Evolutionary conservation across 148 eudicot genomes (phyloP).

Genomic region (Simmondsia chinensis): DNA sequence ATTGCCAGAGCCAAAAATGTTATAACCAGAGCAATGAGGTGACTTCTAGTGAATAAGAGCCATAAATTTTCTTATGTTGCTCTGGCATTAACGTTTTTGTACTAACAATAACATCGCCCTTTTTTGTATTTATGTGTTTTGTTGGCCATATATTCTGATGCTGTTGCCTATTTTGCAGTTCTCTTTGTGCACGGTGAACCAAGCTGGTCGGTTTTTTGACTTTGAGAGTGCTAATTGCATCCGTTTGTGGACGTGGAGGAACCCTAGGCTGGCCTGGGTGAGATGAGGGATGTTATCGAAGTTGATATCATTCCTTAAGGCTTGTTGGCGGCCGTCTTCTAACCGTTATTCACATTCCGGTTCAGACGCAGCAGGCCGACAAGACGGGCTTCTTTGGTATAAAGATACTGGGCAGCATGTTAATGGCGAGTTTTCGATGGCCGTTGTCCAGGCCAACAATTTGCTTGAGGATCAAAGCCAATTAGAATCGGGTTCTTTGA

Average conservation of each 20-base stretch:
- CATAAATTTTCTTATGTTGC: too few relatives aligned
- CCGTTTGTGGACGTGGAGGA: slow-evolving; percentile 45
- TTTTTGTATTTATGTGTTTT: too few relatives aligned
- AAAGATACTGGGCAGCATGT: slow-evolving; percentile 66
- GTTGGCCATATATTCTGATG: neutral
- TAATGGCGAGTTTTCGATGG: slow-evolving; percentile 75
- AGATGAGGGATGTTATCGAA: slow-evolving; percentile 67
- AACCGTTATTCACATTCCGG: slow-evolving; percentile 24
- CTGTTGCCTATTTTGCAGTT: slow-evolving; percentile 6
- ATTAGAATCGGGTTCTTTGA: slow-evolving; percentile 67
- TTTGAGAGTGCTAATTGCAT: slow-evolving; percentile 14
- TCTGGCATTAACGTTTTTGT: too few relatives aligned
- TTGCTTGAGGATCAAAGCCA: slow-evolving; percentile 85
- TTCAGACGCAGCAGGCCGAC: slow-evolving; percentile 39
- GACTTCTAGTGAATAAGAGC: too few relatives aligned
- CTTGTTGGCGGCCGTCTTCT: slow-evolving; percentile 44
- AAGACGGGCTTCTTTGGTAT: slow-evolving; percentile 80
- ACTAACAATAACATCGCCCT: too few relatives aligned
- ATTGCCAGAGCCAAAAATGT: too few relatives aligned
- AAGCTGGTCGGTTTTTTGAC: slow-evolving; percentile 1
- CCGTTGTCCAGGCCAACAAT: slow-evolving; percentile 80
- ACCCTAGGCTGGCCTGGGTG: slow-evolving; percentile 32
- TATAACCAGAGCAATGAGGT: too few relatives aligned
- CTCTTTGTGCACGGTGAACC: slow-evolving; percentile 2
- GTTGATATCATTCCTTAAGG: slow-evolving; percentile 48